Conservation (phyloP, 2,329 filamentous ascomycete genomes). For the Aspergillus sp. region DNA sequence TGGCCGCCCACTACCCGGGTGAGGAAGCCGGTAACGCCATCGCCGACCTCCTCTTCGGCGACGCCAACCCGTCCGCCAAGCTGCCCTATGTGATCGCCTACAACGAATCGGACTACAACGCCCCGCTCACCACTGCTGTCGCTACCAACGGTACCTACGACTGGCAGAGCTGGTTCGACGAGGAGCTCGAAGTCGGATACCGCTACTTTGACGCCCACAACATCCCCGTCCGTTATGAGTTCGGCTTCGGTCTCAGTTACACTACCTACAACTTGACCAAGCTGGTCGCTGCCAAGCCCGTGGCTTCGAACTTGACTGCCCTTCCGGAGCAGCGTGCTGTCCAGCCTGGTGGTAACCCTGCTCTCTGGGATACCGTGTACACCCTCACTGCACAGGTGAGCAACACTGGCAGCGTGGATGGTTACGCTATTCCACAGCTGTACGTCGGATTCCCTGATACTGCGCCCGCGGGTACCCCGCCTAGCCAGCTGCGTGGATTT, state of each 20-base stretch:
- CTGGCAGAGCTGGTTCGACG: slow-evolving; percentile 22
- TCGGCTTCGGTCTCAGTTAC: slow-evolving; percentile 70
- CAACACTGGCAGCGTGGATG: slow-evolving; percentile 67
- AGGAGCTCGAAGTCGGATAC: slow-evolving; percentile 25
- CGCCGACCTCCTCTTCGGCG: slow-evolving; percentile 78
- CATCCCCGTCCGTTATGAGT: slow-evolving; percentile 23
- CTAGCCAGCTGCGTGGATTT: slow-evolving; percentile 63
- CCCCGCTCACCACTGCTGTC: slow-evolving; percentile 40
- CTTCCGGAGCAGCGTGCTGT: slow-evolving; percentile 30
- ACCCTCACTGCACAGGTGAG: slow-evolving; percentile 61
- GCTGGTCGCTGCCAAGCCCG: slow-evolving; percentile 57
- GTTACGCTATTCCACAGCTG: slow-evolving; percentile 72
- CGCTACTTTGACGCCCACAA: slow-evolving; percentile 26
- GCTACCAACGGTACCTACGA: slow-evolving; percentile 16
- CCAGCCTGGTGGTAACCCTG: slow-evolving; percentile 50
- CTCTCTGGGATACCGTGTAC: slow-evolving; percentile 26
- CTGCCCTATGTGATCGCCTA: slow-evolving; percentile 79
- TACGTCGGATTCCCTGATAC: slow-evolving; percentile 28
- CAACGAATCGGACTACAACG: slow-evolving; percentile 62
- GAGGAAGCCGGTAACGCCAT: slow-evolving; percentile 81
- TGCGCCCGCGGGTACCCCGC: slow-evolving; percentile 40
- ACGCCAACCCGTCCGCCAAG: slow-evolving; percentile 74
- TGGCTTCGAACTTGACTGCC: slow-evolving; percentile 60
- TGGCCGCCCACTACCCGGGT: slow-evolving; percentile 81
- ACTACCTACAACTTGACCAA: slow-evolving; percentile 68